phyloP scores from a whole-genome alignment of 768 basidiomycete genomes.

The Lactarius vividus region DNA sequence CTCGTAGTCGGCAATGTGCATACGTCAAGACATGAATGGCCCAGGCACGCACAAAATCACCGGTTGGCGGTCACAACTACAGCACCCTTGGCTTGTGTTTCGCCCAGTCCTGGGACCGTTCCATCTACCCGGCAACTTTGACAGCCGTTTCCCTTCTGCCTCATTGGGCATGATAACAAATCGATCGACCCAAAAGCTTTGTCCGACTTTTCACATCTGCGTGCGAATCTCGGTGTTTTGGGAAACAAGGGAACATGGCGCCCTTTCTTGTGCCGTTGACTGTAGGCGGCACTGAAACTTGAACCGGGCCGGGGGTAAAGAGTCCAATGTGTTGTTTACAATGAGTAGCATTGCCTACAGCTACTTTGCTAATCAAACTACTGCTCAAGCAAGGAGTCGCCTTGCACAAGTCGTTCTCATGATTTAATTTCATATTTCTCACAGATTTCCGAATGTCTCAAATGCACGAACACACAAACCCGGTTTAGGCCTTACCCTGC shows the following conservation, averaged over 20 bases:
- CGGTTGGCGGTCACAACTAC: neutral
- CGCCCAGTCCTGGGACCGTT: neutral
- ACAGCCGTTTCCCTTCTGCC: neutral
- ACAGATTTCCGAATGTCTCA: neutral
- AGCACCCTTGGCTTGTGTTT: neutral
- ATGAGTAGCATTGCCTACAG: neutral
- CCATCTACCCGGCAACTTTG: neutral
- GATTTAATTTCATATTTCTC: neutral
- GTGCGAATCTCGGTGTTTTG: neutral
- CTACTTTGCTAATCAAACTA: neutral
- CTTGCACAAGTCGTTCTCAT: neutral
- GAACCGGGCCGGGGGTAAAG: neutral
- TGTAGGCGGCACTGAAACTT: neutral
- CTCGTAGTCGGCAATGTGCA: neutral
- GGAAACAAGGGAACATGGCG: neutral
- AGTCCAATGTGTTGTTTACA: neutral
- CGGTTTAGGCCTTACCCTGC: slow-evolving; percentile 27
- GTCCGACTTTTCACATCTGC: neutral
- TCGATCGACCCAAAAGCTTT: neutral
- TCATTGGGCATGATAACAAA: neutral
- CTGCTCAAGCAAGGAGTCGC: neutral
- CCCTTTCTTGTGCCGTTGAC: neutral
- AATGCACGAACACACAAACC: neutral
- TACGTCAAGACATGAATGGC: neutral
- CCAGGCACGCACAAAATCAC: no score